Evolutionary conservation across 768 basidiomycete genomes (phyloP).

Genomic region (Bullera alba): DNA sequence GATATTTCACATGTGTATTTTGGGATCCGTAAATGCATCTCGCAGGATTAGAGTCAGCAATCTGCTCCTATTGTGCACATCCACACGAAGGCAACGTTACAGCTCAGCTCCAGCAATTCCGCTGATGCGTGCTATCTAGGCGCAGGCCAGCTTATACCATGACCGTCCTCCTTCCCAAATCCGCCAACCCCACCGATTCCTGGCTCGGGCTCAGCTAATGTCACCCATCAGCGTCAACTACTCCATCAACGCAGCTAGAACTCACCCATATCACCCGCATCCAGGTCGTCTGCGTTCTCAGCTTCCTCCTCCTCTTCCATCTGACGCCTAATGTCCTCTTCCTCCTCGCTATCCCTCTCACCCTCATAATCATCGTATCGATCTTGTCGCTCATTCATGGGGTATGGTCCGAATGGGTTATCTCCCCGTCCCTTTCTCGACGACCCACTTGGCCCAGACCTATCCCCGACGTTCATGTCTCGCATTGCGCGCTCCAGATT

Average conservation of each 20-base stretch:
- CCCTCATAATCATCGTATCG: conserved; percentile 31
- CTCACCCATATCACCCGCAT: conserved; percentile 32
- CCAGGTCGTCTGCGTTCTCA: conserved; percentile 23
- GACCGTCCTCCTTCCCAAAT: neutral
- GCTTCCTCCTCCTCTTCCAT: conserved; percentile 36
- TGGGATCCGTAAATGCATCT: too few relatives aligned
- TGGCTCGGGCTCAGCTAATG: conserved; percentile 1
- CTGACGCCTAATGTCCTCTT: conserved; percentile 29
- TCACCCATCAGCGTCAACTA: conserved; percentile 4
- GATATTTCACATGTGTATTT: neutral
- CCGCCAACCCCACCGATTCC: neutral
- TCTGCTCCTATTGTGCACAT: neutral
- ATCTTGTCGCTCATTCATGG: conserved; percentile 41
- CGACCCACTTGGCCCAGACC: too few relatives aligned
- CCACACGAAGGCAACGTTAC: neutral
- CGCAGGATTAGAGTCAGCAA: too few relatives aligned
- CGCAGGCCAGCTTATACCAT: conserved; percentile 7
- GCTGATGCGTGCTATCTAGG: neutral
- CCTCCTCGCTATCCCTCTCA: conserved; percentile 31
- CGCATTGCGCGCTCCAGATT: conserved; percentile 45
- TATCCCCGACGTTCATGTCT: conserved; percentile 40
- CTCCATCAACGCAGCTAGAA: neutral
- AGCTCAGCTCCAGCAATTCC: too few relatives aligned
- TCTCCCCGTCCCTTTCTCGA: conserved; percentile 9
- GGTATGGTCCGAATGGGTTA: conserved; percentile 45